Conservation (phyloP, 805 yeast species). For the Suhomyces sp. region DNA sequence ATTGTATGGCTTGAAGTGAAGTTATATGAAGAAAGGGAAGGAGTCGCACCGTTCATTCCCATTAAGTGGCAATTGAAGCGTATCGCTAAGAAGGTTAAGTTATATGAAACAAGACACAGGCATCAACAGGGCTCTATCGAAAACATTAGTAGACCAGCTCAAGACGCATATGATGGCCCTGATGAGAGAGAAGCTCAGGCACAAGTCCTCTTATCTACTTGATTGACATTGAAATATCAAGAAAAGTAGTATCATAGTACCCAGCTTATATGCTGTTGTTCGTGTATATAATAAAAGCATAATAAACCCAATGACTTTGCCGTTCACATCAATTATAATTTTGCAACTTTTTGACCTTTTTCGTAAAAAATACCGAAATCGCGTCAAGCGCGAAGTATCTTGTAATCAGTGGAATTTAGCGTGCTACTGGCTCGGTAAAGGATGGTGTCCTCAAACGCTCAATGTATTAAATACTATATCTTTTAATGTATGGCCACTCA, state of each 20-base stretch:
- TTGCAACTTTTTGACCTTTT: background rate
- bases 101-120: constrained; percentile 11
- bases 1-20: constrained; percentile 28
- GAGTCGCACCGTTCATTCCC: constrained; percentile 38
- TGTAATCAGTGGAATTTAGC: too few species aligned
- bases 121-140: constrained; percentile 4
- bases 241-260: background rate
- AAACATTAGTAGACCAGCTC: background rate
- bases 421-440: too few species aligned
- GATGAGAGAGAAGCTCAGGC: constrained; percentile 8
- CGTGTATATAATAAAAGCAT: background rate
- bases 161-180: background rate
- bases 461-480: background rate
- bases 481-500: background rate
- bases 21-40: constrained; percentile 37
- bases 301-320: background rate
- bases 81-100: constrained; percentile 26
- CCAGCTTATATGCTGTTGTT: background rate
- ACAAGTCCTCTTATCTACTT: constrained; percentile 4
- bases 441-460: background rate
- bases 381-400: background rate
- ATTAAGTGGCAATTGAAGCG: constrained; percentile 38
- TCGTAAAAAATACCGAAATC: background rate
- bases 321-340: background rate
- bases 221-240: background rate